Evolutionary conservation across 257 asterid genomes (phyloP), one percentile per base, ranked within the genome.

Genomic region (Coffea canephora): DNA sequence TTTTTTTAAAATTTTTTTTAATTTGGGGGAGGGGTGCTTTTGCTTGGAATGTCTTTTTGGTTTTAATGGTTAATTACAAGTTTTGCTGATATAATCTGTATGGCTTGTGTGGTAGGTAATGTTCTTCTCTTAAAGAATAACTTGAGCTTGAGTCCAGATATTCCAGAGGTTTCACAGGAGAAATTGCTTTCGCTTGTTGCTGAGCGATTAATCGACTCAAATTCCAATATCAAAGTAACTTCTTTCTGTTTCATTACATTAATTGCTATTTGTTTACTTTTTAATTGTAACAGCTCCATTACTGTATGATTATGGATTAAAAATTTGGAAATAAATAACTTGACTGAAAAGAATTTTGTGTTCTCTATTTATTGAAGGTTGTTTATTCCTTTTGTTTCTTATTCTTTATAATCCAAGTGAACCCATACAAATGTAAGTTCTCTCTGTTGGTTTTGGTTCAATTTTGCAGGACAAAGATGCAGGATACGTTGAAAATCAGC

Each of bases 101-200:
- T 82, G 65, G 27, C 31, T 46, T 73, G 69, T 77, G 43, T 74
- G 78, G 62, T 83, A 95, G 99, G 97, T 82, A 95, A 95, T 82
- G 91, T 92, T 84, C 95, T 95, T 76, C 86, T 90, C 41, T 88
- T 93, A 66, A 95, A 88, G 96, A 89, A 93, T 88, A 85, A 83
- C 83, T 86, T 93, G 88, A 90, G 87, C 84, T 82, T 93, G 92
- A 92, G 96, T 87, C 89, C 98, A 79, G 97, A 93, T 84, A 83
- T 90, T 82, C 85, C 94, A 41, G 97, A 93, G 89, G 97, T 93
- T 83, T 92, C 99, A 3, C 99, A 95, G 90, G 96, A 95, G 85
- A 90, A 89, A 77, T 87, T 95, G 91, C 94, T 93, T 11, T 90
- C 96, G 2, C 97, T 95, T 77, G 96, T 95, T 75, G 98, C 95